Base-by-base conservation (phyloP, 192 early-diverging fungal species). In the Dispira parvispora region DNA sequence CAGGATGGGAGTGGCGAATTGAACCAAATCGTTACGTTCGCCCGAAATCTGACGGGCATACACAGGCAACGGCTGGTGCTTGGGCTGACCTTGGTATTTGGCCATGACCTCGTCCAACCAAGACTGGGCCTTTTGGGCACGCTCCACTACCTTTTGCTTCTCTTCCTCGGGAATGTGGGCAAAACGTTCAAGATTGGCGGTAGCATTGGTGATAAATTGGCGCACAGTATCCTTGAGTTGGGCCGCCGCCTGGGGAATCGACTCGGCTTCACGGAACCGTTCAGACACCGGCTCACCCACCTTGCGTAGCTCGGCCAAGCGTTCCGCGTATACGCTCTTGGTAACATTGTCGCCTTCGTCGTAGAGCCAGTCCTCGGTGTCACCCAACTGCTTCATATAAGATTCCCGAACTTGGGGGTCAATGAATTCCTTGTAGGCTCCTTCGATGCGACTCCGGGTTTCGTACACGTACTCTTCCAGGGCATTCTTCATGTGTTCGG, bases 391-490 rank as follows among this genome's bases (percentile, higher is more conserved):
- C 52, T 64, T 61, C 61, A 82, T 69, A 72, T 94, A 92, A 60
- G 73, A 69, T 14, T 82, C 80, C 69, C 87, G 82, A 68, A 83
- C 79, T 21, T 67, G 65, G 47, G 87, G 86, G 68, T 85, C 76
- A 42, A 91, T 74, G 73, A 80, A 98, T 6, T 84, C 83, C 52
- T 71, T 67, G 76, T 84, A 90, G 28, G 83, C 76, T 47, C 66
- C 68, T 56, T 88, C 87, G 42, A 93, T 70, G 86, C 95, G 93
- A 70, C 76, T 75, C 53, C 95, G 88, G 61, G 86, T 88, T 28
- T 96, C 89, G 73, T 98, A 98, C 28, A 96, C 89, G 77, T 98
- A 98, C 79, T 98, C 95, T 74, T 98, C 95, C 55, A 98, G 83
- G 47, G 84, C 80, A 76, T 98, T 98, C 75, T 91, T 90, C 72